Evolutionary conservation across 129 eudicot species (phyloP).

Genomic region (Flaveria sonorensis): DNA sequence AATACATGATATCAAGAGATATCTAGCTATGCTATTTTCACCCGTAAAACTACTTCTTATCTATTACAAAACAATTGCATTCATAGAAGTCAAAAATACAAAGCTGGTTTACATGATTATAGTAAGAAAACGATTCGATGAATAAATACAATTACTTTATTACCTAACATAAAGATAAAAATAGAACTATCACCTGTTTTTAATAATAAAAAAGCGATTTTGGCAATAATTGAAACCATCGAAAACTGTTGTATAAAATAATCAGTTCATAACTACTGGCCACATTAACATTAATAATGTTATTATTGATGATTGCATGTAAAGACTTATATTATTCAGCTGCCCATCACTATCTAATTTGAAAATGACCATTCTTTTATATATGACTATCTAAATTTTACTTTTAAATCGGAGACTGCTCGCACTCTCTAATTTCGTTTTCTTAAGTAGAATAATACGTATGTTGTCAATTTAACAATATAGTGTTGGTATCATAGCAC

Average conservation of each 20-base stretch:
- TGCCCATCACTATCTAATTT: slow-evolving; percentile 19
- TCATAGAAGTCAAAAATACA: too few relatives aligned
- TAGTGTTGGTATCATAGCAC: neutral
- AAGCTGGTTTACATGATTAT: neutral
- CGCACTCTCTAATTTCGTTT: neutral
- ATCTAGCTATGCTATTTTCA: too few relatives aligned
- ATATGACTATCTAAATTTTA: neutral
- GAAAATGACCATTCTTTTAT: slow-evolving; percentile 6
- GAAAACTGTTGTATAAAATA: slow-evolving; percentile 15
- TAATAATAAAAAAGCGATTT: neutral
- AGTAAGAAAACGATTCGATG: neutral
- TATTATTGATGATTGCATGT: neutral
- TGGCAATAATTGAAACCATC: slow-evolving; percentile 32
- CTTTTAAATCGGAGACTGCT: neutral
- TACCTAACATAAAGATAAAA: neutral
- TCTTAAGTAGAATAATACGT: neutral
- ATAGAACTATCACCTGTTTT: neutral
- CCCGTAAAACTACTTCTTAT: too few relatives aligned
- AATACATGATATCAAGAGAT: too few relatives aligned
- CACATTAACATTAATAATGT: slow-evolving; percentile 19
- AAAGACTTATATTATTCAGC: slow-evolving; percentile 10
- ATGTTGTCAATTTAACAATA: neutral
- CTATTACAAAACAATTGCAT: neutral
- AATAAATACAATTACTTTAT: neutral
- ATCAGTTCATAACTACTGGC: slow-evolving; percentile 24